Base-by-base conservation (phyloP, 2,329 filamentous ascomycete genomes). In the Basipetospora chlamydospora region DNA sequence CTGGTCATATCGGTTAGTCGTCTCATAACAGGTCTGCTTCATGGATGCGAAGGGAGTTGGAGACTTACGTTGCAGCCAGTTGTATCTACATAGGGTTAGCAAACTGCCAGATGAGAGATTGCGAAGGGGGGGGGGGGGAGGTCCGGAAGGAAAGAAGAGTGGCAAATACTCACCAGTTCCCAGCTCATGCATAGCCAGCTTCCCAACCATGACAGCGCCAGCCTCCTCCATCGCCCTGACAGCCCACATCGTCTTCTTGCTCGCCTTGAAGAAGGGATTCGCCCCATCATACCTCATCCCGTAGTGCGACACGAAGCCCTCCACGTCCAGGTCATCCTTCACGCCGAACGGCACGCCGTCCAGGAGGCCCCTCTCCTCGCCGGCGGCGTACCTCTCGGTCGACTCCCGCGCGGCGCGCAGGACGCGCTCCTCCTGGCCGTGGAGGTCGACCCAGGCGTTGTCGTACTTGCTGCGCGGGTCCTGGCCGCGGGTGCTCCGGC, bases 271-370 rank as follows among this genome's bases (percentile, higher is more conserved):
- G 44, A 55, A 63, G 3, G 59, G 54, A 26, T 62, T 49, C 2
- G 62, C 68, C 39, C 70, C 67, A 43, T 79, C 66, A 31, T 76
- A 62, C 42, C 60, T 67, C 47, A 78, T 76, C 16, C 80, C 84
- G 33, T 70, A 58, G 37, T 73, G 78, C 43, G 67, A 72, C 35
- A 71, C 67, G 51, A 85, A 87, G 11, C 80, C 83, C 43, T 73
- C 65, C 22, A 86, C 61, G 43, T 79, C 67, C 12, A 78, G 67
- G 49, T 93, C 84, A 49, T 92, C 85, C 58, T 94, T 93, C 47
- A 90, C 72, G 0, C 78, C 80, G 33, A 92, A 70, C 0, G 85
- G 86, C 1, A 93, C 73, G 10, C 86, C 86, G 48, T 94, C 86
- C 6, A 93, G 60, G 5, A 82, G 59, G 10, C 82, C 67, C 12